Percentiles rank a stretch among this genome's conserved stretches.
phyloP scores from a whole-genome alignment of 768 basidiomycete species.

The Trametes gibbosa region DNA sequence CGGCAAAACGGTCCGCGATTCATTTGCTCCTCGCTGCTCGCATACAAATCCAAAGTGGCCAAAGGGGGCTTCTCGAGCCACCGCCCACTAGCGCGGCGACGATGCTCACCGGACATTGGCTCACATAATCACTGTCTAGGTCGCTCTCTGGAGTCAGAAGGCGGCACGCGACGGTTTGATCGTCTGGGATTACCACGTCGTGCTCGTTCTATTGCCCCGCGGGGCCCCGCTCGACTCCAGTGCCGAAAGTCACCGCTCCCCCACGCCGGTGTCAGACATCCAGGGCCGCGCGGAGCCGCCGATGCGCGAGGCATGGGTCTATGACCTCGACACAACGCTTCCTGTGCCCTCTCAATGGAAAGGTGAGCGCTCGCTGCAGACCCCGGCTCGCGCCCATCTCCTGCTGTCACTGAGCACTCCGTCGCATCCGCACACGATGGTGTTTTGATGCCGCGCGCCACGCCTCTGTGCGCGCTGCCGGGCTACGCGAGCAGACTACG shows the following conservation, averaged over 20 bases:
- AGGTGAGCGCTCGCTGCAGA: constrained; percentile 36
- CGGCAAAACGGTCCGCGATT: constrained; percentile 47
- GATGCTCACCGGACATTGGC: not conserved
- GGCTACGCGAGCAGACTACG: constrained; percentile 26
- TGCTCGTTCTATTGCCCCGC: constrained; percentile 50
- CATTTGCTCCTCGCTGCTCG: not conserved
- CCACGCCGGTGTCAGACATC: not conserved
- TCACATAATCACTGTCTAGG: constrained; percentile 34
- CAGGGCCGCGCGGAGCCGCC: too few species aligned
- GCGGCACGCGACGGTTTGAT: constrained; percentile 35
- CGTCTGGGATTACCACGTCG: constrained; percentile 77
- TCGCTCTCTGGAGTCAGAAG: constrained; percentile 65
- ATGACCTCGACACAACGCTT: constrained; percentile 63
- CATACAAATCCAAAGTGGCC: not conserved
- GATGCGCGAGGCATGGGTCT: constrained; percentile 47
- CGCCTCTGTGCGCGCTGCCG: not conserved
- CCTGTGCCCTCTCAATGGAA: constrained; percentile 49
- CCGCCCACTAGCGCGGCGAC: not conserved
- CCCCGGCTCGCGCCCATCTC: too few species aligned
- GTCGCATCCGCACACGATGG: not conserved
- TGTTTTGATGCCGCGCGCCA: not conserved
- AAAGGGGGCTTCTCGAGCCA: constrained; percentile 1
- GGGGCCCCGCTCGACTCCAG: not conserved
- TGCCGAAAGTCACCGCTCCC: not conserved
- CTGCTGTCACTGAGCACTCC: not conserved